phyloP scores from a whole-genome alignment of 2,329 filamentous ascomycete genomes.

The Arthrobotrys musiformis region DNA sequence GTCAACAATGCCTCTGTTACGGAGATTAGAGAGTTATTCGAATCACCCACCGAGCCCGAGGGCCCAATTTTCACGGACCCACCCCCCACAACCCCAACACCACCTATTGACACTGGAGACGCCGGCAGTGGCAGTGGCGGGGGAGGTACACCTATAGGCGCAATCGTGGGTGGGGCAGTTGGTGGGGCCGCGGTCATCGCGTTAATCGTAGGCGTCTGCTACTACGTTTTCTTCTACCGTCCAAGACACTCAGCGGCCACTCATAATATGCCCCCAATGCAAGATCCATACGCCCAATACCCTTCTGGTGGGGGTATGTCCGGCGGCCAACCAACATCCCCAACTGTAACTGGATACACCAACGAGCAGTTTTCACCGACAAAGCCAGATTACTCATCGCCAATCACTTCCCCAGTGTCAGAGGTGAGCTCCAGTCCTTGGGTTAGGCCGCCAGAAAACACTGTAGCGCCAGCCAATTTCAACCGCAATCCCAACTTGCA shows the following conservation, averaged over 20 bases:
- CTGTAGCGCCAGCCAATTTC: not conserved
- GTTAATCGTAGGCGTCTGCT: not conserved
- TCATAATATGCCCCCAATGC: not conserved
- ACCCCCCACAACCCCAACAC: not conserved
- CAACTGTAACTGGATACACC: not conserved
- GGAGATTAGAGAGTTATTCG: slow-evolving; percentile 43
- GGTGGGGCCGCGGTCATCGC: not conserved
- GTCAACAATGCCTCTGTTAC: slow-evolving; percentile 66
- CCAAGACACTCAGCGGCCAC: not conserved
- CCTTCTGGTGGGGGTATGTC: no score
- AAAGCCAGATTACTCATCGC: not conserved
- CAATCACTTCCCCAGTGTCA: not conserved
- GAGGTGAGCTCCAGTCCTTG: not conserved
- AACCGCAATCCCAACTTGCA: not conserved
- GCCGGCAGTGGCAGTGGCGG: no score
- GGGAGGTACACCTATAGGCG: not conserved
- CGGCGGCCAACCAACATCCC: not conserved
- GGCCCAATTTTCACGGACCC: no score
- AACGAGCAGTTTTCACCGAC: slow-evolving; percentile 26
- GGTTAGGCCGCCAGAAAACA: not conserved
- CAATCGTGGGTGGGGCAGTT: slow-evolving; percentile 10
- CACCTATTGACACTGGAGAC: not conserved
- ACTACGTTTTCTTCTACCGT: not conserved
- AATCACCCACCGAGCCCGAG: not conserved
- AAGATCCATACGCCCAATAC: not conserved